Evolutionary conservation across 2,329 filamentous ascomycete genomes (phyloP).

Genomic region (Penicillium sp.): DNA sequence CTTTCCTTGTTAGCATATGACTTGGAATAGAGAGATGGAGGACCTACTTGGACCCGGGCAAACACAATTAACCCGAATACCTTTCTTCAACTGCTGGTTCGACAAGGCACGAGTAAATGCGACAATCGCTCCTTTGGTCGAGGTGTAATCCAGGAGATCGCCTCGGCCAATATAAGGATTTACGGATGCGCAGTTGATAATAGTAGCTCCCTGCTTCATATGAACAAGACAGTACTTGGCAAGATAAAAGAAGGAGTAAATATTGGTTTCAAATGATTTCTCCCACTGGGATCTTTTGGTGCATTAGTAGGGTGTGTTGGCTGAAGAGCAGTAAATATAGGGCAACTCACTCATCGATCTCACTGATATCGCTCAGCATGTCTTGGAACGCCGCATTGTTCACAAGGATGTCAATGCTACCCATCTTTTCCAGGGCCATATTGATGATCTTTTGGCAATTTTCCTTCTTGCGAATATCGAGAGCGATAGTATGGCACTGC

Average conservation of each 20-base stretch:
- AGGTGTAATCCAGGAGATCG: slow-evolving; percentile 78
- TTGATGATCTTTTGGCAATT: slow-evolving; percentile 71
- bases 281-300: slow-evolving; percentile 68
- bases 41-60: slow-evolving; percentile 65
- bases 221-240: slow-evolving; percentile 73
- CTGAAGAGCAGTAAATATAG: too few species aligned
- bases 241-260: slow-evolving; percentile 77
- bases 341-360: slow-evolving; percentile 62
- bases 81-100: slow-evolving; percentile 69
- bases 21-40: not conserved
- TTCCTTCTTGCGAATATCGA: slow-evolving; percentile 63
- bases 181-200: slow-evolving; percentile 84
- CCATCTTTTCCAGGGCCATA: slow-evolving; percentile 63
- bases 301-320: not conserved
- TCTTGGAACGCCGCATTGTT: slow-evolving; percentile 75
- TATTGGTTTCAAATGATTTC: slow-evolving; percentile 77
- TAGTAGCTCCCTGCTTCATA: slow-evolving; percentile 69
- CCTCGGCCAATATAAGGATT: slow-evolving; percentile 79
- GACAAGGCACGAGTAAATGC: slow-evolving; percentile 74
- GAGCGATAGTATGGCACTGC: slow-evolving; percentile 62
- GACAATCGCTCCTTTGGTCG: slow-evolving; percentile 70
- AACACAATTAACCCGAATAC: slow-evolving; percentile 73
- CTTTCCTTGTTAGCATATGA: slow-evolving; percentile 30
- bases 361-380: slow-evolving; percentile 68
- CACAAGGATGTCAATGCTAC: slow-evolving; percentile 64